Conservation (phyloP, 768 basidiomycete genomes). For the Kwoniella sp. region DNA sequence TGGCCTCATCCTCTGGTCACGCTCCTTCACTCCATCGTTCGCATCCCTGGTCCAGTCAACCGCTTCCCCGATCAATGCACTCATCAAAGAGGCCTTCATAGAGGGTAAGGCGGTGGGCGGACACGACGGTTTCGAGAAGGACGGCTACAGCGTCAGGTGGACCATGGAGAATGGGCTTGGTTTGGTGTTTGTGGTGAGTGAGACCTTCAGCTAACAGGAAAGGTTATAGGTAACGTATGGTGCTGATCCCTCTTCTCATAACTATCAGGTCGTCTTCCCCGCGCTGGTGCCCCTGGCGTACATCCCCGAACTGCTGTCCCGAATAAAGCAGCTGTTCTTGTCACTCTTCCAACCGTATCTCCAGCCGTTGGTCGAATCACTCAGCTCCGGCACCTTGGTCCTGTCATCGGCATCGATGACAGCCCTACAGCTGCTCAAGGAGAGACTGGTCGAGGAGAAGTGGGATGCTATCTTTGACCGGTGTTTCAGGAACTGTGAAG, state of each 20-base stretch:
- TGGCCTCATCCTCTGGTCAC: conserved; percentile 89
- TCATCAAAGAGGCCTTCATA: conserved; percentile 85
- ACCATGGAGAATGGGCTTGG: conserved; percentile 91
- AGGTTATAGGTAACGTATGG: too few species aligned
- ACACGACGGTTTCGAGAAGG: conserved; percentile 83
- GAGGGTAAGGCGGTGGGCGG: conserved; percentile 60
- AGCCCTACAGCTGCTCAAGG: conserved; percentile 25
- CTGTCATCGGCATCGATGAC: conserved; percentile 14
- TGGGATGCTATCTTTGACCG: conserved; percentile 46
- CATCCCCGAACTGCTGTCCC: conserved; percentile 76
- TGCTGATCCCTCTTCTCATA: background rate
- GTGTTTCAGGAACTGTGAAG: conserved; percentile 39
- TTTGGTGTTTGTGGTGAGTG: conserved; percentile 87
- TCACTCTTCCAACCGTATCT: conserved; percentile 81
- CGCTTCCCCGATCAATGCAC: conserved; percentile 77
- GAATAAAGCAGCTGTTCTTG: conserved; percentile 78
- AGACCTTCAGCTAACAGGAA: too few species aligned
- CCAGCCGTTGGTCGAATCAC: conserved; percentile 72
- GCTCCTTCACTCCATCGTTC: conserved; percentile 86
- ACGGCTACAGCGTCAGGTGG: conserved; percentile 92
- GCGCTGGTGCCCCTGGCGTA: conserved; percentile 92
- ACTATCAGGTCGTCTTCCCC: conserved; percentile 81
- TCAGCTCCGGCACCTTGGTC: conserved; percentile 47
- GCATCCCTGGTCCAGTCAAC: conserved; percentile 64
- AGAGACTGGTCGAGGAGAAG: conserved; percentile 32